Base-by-base conservation (phyloP, 1,284 basidiomycete genomes). In the Cryptococcus maquisensis region DNA sequence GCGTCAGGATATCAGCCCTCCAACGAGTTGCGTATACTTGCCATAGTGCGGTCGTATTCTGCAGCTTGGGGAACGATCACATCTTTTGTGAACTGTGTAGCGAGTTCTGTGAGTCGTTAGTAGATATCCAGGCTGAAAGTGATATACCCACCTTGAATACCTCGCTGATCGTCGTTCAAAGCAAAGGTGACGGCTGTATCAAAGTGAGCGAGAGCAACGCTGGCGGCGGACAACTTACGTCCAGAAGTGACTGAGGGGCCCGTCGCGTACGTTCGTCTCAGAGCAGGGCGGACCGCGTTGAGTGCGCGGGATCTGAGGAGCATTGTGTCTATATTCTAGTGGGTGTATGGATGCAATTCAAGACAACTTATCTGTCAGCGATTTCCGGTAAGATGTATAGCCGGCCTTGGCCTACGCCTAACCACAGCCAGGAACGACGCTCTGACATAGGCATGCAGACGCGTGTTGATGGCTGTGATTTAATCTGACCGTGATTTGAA, bases 21-120 rank as follows among this genome's bases (percentile, higher is more conserved):
- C 23, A 20, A 26, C 54, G 28, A 32, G 6, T 32, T 32, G 10
- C 28, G 28, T 32, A 6, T 10, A 32, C 69, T 61, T 48, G 72
- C 73, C 78, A 79, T 79, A 2, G 73, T 72, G 39, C 74, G 68
- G 60, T 79, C 78, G 57, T 76, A 73, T 59, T 79, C 73, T 2
- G 78, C 77, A 2, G 81, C 81, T 7, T 72, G 73, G 10, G 81
- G 81, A 37, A 79, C 73, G 59, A 82, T 79, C 52, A 77, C 68
- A 47, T 81, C 80, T 13, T 69, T 66, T 0, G 79, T 71, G 57
- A 82, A 82, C 52, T 67, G 67, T 44, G 74, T 65, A 0, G 81
- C 80, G 4, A 82, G 73, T 16, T 81, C 80, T 79, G 55, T 0
- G 9, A 15, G 26, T 9, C 39, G 10, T 40, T n/a, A 26, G n/a